Conservation (phyloP, 306 rosid genomes). For the Parietaria judaica region DNA sequence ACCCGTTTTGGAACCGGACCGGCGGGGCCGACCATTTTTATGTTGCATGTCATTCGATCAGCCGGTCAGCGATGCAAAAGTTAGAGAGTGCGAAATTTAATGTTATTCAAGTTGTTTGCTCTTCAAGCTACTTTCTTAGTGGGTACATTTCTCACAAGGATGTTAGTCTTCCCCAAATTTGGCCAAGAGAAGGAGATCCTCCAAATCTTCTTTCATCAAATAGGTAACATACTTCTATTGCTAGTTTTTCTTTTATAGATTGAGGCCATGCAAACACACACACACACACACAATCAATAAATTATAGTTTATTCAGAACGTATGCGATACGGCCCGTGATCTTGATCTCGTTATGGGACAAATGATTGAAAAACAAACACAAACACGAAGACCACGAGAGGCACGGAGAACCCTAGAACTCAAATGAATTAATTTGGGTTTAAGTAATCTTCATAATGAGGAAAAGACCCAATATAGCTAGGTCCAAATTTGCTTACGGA, state of each 20-base stretch:
- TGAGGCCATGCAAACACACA: no score
- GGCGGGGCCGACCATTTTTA: constrained; percentile 74
- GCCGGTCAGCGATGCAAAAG: constrained; percentile 64
- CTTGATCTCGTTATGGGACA: no score
- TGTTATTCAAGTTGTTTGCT: constrained; percentile 70
- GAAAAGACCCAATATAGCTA: no score
- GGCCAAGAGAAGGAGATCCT: constrained; percentile 56
- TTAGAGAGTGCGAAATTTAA: constrained; percentile 45
- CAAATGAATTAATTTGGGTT: no score
- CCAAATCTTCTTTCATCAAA: constrained; percentile 45
- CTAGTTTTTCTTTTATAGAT: background rate
- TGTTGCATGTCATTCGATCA: constrained; percentile 80
- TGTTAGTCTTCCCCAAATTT: constrained; percentile 66
- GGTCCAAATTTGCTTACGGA: no score
- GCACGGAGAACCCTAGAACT: no score
- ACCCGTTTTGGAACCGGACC: constrained; percentile 64
- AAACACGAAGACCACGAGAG: no score
- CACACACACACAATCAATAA: no score
- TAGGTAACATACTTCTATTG: constrained; percentile 32
- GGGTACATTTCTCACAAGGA: constrained; percentile 69
- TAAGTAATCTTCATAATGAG: no score
- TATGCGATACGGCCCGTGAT: no score
- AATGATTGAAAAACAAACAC: no score
- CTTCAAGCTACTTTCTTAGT: constrained; percentile 53
- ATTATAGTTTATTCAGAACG: no score